Evolutionary conservation across 345 rosid species (phyloP).

Genomic region (Sisymbrium irio): DNA sequence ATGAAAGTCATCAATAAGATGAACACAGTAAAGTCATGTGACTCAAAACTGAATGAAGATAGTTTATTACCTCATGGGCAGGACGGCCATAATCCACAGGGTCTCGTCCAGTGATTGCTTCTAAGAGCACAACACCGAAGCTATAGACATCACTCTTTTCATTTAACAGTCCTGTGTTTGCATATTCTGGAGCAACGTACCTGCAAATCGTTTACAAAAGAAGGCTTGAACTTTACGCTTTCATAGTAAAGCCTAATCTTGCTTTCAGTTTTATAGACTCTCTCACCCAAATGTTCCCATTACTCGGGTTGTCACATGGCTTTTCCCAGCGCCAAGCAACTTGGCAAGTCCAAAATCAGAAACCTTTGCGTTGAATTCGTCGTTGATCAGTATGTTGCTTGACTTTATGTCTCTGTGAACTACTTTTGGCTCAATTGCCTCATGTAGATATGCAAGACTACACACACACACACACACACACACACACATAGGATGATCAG

Average conservation of each 20-base stretch:
- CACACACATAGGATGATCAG: background rate
- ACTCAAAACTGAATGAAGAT: background rate
- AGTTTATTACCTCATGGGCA: conserved; percentile 57
- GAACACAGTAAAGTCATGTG: too few species aligned
- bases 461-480: conserved; percentile 24
- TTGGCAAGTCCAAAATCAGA: conserved; percentile 98
- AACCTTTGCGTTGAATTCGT: conserved; percentile 83
- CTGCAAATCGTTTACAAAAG: conserved; percentile 41
- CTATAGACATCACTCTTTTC: conserved; percentile 98
- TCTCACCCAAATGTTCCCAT: conserved; percentile 98
- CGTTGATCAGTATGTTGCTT: conserved; percentile 84
- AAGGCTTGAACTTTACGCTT: background rate
- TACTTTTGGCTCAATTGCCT: conserved; percentile 98
- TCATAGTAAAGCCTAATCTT: background rate
- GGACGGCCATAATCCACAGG: conserved; percentile 96
- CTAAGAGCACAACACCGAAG: conserved; percentile 85
- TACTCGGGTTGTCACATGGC: conserved; percentile 96
- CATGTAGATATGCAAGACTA: conserved; percentile 96
- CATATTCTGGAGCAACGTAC: conserved; percentile 98
- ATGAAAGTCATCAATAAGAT: background rate
- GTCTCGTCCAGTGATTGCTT: conserved; percentile 90
- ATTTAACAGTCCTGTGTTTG: conserved; percentile 88
- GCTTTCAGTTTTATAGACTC: background rate
- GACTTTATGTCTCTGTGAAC: conserved; percentile 98
- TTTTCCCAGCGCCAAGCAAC: conserved; percentile 91